A percentile compares a stretch with the other conserved stretches of the same genome.
Conservation (phyloP, 371 early-diverging fungal species). For the Caulochytrium protostelioides region DNA sequence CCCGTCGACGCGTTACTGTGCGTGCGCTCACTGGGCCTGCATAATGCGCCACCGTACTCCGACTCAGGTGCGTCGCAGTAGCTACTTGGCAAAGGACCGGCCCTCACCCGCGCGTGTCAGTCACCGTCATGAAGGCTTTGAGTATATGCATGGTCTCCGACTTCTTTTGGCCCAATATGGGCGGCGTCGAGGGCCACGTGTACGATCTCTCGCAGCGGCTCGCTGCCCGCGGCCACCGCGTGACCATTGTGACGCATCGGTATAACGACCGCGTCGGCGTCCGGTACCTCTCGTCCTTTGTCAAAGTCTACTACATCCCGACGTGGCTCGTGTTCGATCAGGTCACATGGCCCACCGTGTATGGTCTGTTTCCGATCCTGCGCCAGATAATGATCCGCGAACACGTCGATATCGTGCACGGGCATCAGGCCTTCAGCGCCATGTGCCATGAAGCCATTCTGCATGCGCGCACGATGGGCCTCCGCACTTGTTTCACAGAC, state of each 20-base stretch:
- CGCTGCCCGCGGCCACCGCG: constrained; percentile 65
- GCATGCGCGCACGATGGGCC: constrained; percentile 87
- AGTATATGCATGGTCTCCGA: constrained; percentile 76
- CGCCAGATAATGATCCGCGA: constrained; percentile 81
- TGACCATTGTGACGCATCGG: constrained; percentile 60
- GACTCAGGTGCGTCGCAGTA: too few relatives aligned
- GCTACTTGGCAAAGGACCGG: too few relatives aligned
- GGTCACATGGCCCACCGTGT: constrained; percentile 84
- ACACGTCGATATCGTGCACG: constrained; percentile 87
- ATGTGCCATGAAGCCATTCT: constrained; percentile 90
- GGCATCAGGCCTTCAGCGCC: constrained; percentile 88
- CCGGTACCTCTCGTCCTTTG: constrained; percentile 72
- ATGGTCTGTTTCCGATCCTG: constrained; percentile 74
- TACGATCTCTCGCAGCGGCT: constrained; percentile 77
- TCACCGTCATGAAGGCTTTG: too few relatives aligned
- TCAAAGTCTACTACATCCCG: constrained; percentile 96
- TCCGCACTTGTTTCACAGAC: constrained; percentile 91
- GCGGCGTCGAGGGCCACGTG: constrained; percentile 96
- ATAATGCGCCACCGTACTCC: too few relatives aligned
- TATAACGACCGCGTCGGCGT: constrained; percentile 70
- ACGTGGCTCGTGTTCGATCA: constrained; percentile 63
- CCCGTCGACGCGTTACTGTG: too few relatives aligned
- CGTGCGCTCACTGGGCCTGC: too few relatives aligned
- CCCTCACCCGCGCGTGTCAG: too few relatives aligned
- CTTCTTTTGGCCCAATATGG: constrained; percentile 95